phyloP scores from a whole-genome alignment of 129 eudicot species.

The Cynara cardunculus region DNA sequence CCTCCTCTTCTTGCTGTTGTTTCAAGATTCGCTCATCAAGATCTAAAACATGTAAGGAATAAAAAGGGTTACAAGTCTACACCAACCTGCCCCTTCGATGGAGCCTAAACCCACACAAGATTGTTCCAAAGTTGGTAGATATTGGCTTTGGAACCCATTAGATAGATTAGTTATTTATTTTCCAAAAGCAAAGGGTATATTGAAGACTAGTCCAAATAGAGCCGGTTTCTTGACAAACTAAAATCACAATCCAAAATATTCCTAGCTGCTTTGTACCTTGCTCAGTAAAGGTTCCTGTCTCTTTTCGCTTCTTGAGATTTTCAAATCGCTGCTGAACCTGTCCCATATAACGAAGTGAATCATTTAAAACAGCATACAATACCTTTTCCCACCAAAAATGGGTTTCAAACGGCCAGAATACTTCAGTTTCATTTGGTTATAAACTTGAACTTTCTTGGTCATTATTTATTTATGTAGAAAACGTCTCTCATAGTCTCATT shows the following conservation, averaged over 20 bases:
- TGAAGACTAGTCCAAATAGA: background rate
- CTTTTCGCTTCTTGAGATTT: constrained; percentile 89
- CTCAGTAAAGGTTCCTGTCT: constrained; percentile 73
- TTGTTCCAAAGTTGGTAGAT: background rate
- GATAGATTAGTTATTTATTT: no score
- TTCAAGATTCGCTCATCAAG: constrained; percentile 87
- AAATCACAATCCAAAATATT: background rate
- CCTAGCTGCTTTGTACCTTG: constrained; percentile 53
- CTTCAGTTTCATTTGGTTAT: background rate
- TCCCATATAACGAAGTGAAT: constrained; percentile 8
- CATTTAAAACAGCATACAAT: background rate
- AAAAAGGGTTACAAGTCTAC: constrained; percentile 1
- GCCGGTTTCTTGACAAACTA: background rate
- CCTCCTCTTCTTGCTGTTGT: constrained; percentile 96
- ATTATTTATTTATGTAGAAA: background rate
- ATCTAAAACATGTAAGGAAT: constrained; percentile 43
- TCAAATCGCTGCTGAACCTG: constrained; percentile 97
- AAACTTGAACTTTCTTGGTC: background rate
- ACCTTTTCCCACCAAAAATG: background rate
- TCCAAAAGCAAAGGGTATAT: no score
- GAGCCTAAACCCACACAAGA: no score
- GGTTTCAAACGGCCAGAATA: background rate
- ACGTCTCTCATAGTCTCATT: background rate
- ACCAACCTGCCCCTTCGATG: no score
- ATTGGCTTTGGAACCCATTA: background rate